Evolutionary conservation across 106 monocot genomes (phyloP), one percentile per base, ranked within the genome.

Genomic region (Dendrobium huoshanense): DNA sequence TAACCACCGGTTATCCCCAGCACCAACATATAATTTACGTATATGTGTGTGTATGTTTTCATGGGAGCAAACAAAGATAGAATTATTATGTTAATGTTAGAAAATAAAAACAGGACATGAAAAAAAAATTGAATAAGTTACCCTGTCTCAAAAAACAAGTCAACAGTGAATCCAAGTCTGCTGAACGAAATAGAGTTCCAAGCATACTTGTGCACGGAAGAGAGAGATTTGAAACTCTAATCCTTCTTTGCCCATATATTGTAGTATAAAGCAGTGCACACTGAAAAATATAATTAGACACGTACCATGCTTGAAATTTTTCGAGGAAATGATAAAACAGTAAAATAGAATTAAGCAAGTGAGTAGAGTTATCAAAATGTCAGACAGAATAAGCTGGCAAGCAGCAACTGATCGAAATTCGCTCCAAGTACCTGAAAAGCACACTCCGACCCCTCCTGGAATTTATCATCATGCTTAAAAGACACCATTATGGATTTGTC

Each of bases 401-500:
- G 37, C n/a, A 37, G 13, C 3, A 31, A 70, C 70, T 31, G 37
- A 33, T 8, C 13, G 0, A 9, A 70, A 70, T 37, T 11, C 15
- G 9, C 5, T 37, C 13, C 31, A 31, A n/a, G 43, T 89, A 93
- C 96, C 94, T 96, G 96, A 82, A 96, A 95, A 67, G 85, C 92
- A 78, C 98, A 99, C 85, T 99, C 98, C 33, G 85, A 41, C 16
- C 87, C 88, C 81, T 99, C 98, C 82, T 93, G 95, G 72, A 99
- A 99, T 77, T 99, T 99, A 76, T 99, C 98, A 79, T 99, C 98
- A 86, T 99, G 95, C 84, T 99, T 99, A 81, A 99, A 99, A 43
- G 98, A 95, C 44, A 95, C 98, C 98, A 99, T 99, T 80, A 99
- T 90, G 9, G 98, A 88, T 87, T 99, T 99, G 83, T 99, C 98